Conservation (phyloP, 768 basidiomycete genomes). For the Russula sp. region DNA sequence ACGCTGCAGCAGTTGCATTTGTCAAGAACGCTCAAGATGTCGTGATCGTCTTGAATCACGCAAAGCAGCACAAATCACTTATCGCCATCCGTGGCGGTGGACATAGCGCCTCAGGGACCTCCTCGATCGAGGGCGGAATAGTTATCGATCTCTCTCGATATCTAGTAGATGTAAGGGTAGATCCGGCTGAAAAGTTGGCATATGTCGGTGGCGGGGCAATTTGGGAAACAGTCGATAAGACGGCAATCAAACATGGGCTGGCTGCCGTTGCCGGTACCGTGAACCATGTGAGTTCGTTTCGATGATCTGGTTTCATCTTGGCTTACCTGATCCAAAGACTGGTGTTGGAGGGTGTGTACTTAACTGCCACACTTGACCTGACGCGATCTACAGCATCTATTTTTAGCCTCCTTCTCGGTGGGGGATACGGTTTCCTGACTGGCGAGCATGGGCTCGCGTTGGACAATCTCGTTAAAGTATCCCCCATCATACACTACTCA, state of each 20-base stretch:
- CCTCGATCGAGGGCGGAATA: conserved; percentile 47
- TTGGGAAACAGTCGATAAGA: conserved; percentile 48
- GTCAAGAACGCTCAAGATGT: conserved; percentile 46
- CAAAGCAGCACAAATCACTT: conserved; percentile 37
- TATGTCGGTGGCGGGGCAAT: conserved; percentile 49
- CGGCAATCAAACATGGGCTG: conserved; percentile 44
- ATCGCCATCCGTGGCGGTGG: conserved; percentile 50
- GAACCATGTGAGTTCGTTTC: conserved; percentile 41
- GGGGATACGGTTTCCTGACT: conserved; percentile 28
- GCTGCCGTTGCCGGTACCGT: conserved; percentile 50
- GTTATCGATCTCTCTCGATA: conserved; percentile 52
- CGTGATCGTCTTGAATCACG: conserved; percentile 39
- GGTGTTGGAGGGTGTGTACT: conserved; percentile 30
- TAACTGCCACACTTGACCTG: background rate
- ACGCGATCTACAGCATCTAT: background rate
- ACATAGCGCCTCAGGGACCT: conserved; percentile 45
- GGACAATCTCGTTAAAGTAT: conserved; percentile 44
- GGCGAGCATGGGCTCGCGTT: conserved; percentile 40
- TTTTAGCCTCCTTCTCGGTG: conserved; percentile 29
- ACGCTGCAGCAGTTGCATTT: conserved; percentile 45
- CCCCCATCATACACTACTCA: conserved; percentile 30
- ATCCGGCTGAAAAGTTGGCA: conserved; percentile 39
- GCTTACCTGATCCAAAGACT: conserved; percentile 17
- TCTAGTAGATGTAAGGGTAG: conserved; percentile 41
- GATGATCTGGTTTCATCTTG: background rate